Percentiles rank a stretch among this genome's conserved stretches.
Evolutionary conservation across 2,329 filamentous ascomycete genomes (phyloP).

Genomic region (Clonostachys byssicola): DNA sequence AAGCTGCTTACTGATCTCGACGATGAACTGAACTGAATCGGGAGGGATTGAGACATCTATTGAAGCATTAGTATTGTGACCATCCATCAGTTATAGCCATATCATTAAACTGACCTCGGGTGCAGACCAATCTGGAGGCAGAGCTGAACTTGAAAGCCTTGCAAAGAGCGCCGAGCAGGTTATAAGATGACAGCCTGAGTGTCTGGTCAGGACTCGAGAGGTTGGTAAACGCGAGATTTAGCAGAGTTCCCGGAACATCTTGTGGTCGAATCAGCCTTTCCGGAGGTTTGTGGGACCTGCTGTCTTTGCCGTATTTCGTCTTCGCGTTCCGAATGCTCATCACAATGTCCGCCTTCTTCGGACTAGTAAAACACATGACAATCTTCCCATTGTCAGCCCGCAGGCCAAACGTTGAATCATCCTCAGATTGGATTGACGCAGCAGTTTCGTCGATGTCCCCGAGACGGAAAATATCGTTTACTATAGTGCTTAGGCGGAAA

Average conservation of each 20-base stretch:
- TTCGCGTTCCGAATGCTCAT: constrained; percentile 61
- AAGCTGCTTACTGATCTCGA: constrained; percentile 61
- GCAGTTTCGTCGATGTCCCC: constrained; percentile 65
- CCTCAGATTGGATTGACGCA: constrained; percentile 59
- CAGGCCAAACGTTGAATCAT: constrained; percentile 64
- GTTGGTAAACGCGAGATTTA: constrained; percentile 65
- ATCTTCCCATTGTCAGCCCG: constrained; percentile 66
- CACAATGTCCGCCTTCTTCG: constrained; percentile 59
- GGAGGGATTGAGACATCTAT: constrained; percentile 59
- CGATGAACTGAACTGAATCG: constrained; percentile 59
- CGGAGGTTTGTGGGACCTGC: constrained; percentile 53
- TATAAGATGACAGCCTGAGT: constrained; percentile 62
- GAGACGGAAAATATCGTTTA: constrained; percentile 68
- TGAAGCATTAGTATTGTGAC: not conserved
- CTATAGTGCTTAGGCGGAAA: constrained; percentile 55
- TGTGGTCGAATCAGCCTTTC: constrained; percentile 65
- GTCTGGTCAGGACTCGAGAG: constrained; percentile 57
- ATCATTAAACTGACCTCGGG: constrained; percentile 43
- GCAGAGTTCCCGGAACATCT: constrained; percentile 64
- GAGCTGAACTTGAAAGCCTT: constrained; percentile 64
- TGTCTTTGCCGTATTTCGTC: constrained; percentile 60
- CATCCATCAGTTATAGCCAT: not conserved
- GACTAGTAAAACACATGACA: constrained; percentile 68
- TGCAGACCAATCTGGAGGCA: constrained; percentile 56
- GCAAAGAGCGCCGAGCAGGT: constrained; percentile 62